Evolutionary conservation across 768 basidiomycete genomes (phyloP).

Genomic region (Neoboletus subvelutipes): DNA sequence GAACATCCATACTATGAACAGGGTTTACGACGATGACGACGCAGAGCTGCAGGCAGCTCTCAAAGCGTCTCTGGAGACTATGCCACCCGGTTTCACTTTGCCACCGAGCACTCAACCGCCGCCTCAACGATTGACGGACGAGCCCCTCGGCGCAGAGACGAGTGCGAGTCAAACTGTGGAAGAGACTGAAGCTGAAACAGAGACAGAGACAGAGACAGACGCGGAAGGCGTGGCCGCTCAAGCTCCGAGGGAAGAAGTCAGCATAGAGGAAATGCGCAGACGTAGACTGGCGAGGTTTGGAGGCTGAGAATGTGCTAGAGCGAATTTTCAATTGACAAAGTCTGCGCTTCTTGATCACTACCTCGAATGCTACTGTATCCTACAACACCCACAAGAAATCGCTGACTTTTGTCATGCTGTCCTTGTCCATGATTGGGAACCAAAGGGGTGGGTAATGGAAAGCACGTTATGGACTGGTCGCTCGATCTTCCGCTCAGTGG

Average conservation of each 20-base stretch:
- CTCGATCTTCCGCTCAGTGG: not conserved
- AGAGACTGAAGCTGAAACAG: slow-evolving; percentile 33
- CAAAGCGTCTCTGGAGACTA: slow-evolving; percentile 71
- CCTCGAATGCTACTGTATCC: not conserved
- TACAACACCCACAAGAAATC: not conserved
- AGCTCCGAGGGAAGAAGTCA: slow-evolving; percentile 37
- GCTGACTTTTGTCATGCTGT: not conserved
- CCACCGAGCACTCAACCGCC: slow-evolving; percentile 23
- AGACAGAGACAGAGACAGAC: slow-evolving; percentile 37
- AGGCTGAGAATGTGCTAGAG: slow-evolving; percentile 27
- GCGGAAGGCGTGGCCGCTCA: slow-evolving; percentile 14
- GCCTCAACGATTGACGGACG: slow-evolving; percentile 18
- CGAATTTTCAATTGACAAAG: not conserved
- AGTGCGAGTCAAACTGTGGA: slow-evolving; percentile 11
- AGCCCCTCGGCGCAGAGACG: slow-evolving; percentile 1
- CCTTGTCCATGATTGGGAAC: not conserved
- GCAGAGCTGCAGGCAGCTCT: slow-evolving; percentile 85
- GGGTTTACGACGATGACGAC: slow-evolving; percentile 85
- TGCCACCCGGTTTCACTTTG: slow-evolving; percentile 52
- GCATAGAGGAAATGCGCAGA: slow-evolving; percentile 65
- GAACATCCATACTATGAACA: slow-evolving; percentile 21
- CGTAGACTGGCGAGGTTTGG: slow-evolving; percentile 67
- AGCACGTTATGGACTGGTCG: not conserved
- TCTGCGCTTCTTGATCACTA: not conserved
- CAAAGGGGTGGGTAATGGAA: not conserved